A percentile compares a stretch with the other conserved stretches of the same genome.
phyloP scores from a whole-genome alignment of 2,329 filamentous ascomycete species.

The Fusarium ambrosium region DNA sequence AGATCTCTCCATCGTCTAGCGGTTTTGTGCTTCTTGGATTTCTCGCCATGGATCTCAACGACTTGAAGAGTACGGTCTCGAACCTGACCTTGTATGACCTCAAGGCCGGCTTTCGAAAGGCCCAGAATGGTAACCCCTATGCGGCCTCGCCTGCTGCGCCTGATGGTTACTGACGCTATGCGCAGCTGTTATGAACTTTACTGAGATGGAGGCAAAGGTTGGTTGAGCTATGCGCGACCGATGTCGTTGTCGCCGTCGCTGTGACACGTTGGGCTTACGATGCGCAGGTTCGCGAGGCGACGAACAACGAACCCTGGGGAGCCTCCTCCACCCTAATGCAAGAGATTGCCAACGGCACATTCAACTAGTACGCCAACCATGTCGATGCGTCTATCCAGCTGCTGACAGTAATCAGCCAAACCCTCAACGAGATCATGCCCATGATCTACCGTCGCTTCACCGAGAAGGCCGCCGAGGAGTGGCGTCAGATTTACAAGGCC shows the following conservation, averaged over 20 bases:
- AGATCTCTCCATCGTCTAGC: conserved; percentile 3
- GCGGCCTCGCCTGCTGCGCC: conserved; percentile 19
- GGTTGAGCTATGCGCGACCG: conserved; percentile 29
- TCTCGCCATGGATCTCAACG: conserved; percentile 83
- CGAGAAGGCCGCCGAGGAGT: conserved; percentile 97
- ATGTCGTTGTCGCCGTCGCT: conserved; percentile 12
- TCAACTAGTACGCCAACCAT: conserved; percentile 84
- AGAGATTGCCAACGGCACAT: conserved; percentile 97
- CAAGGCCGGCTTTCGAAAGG: conserved; percentile 94
- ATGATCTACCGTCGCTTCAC: conserved; percentile 99
- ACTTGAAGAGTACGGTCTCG: conserved; percentile 86
- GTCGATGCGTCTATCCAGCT: conserved; percentile 34
- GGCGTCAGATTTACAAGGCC: conserved; percentile 99
- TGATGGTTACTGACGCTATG: conserved; percentile 48
- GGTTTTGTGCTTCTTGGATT: conserved; percentile 35
- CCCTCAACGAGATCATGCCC: conserved; percentile 99
- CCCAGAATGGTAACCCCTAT: conserved; percentile 84
- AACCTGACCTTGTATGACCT: conserved; percentile 95
- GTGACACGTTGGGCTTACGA: conserved; percentile 30
- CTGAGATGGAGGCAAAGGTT: conserved; percentile 87
- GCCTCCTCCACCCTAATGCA: conserved; percentile 89
- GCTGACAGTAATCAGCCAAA: conserved; percentile 73
- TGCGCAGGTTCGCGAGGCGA: conserved; percentile 89
- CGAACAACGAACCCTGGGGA: conserved; percentile 99
- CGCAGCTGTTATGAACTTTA: conserved; percentile 96